Conservation (phyloP, 768 basidiomycete genomes). For the Fomitopsis pulvina region DNA sequence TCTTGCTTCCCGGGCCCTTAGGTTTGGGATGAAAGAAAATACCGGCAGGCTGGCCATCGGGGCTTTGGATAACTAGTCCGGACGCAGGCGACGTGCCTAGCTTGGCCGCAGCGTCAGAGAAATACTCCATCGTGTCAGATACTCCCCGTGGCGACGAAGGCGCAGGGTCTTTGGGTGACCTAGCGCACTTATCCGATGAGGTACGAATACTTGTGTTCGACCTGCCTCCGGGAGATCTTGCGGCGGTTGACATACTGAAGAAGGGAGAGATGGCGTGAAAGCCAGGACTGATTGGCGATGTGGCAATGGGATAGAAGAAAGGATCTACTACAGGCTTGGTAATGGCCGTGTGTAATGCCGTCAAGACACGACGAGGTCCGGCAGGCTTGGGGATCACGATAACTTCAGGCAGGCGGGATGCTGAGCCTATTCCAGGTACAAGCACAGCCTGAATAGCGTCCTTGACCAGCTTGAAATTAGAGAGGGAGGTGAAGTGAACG, state of each 20-base stretch:
- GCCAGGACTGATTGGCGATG: conserved; percentile 78
- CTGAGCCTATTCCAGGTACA: conserved; percentile 35
- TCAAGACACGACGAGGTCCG: conserved; percentile 88
- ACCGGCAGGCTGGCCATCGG: conserved; percentile 90
- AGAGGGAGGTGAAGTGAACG: conserved; percentile 86
- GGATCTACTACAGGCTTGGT: conserved; percentile 86
- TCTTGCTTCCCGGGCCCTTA: conserved; percentile 6
- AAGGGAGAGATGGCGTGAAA: conserved; percentile 41
- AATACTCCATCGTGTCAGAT: conserved; percentile 74
- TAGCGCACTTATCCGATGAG: conserved; percentile 57
- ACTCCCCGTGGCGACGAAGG: conserved; percentile 70
- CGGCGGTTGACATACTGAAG: conserved; percentile 27
- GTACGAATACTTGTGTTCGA: conserved; percentile 43
- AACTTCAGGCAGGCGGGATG: conserved; percentile 68
- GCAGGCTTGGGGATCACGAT: conserved; percentile 98
- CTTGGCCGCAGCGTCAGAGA: conserved; percentile 55
- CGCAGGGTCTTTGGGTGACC: conserved; percentile 44
- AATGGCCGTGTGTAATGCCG: conserved; percentile 86
- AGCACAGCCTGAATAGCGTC: conserved; percentile 74
- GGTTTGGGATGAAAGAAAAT: conserved; percentile 87
- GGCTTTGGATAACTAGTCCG: conserved; percentile 85
- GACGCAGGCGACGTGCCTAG: conserved; percentile 75
- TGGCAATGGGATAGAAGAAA: conserved; percentile 91
- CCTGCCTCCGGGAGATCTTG: conserved; percentile 38
- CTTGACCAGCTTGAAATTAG: conserved; percentile 84